Evolutionary conservation across 1,284 basidiomycete genomes (phyloP), one percentile per base, ranked within the genome.

Genomic region (Moesziomyces aphidis): DNA sequence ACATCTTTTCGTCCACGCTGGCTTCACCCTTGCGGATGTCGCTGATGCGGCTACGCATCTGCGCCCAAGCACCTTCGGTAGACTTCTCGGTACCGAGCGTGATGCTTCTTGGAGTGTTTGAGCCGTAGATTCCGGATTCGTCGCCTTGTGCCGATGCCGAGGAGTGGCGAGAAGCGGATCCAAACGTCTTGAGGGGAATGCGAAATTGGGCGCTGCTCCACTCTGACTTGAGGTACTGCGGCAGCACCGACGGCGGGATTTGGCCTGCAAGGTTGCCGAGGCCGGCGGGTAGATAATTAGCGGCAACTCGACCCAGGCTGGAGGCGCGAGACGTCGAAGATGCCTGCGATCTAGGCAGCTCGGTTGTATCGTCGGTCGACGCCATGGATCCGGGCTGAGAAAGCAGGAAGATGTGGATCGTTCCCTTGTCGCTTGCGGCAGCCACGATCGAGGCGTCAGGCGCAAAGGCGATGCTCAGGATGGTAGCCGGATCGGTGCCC

Each of bases 351-450:
- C 23, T 13, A 15, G 23, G 36, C 22, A 39, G 50, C 7, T 49
- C 54, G 43, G 52, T 50, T 2, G 31, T 7, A 3, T 22, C 47
- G 21, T 21, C 23, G n/a, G 17, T n/a, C 17, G 22, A 3, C 6
- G 42, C 21, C 8, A 26, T 13, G 7, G 9, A 10, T 9, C 10
- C n/a, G 6, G 23, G 3, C 3, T 43, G 51, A 7, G 50, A 23
- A n/a, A 81, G 66, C 0, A 66, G 50, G 47, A 81, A 82, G 52
- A 82, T 66, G 53, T 82, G 80, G 24, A 82, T 67, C 0, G 79
- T 82, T 11, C 80, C 80, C 57, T 78, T 82, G 59, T 82, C 80
- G 47, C 80, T 82, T 1, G 72, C 80, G 23, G 73, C 77, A 3
- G 80, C 80, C 8, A 82, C 39, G 3, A 65, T 45, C 0, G 61